Base-by-base conservation (phyloP, 306 rosid genomes). In the Rubus idaeus region DNA sequence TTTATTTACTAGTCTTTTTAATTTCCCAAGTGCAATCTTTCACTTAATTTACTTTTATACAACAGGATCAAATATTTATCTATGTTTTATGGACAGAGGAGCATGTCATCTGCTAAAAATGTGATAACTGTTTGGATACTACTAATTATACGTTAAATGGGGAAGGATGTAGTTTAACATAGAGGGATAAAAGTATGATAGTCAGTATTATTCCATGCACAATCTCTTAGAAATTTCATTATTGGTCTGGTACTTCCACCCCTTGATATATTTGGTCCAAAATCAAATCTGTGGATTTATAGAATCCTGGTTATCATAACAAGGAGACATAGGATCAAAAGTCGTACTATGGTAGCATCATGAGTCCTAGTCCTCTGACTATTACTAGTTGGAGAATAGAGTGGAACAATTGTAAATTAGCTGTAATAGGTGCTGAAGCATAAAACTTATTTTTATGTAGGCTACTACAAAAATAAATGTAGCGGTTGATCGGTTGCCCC, bases 401-500 rank as follows among this genome's bases (percentile, higher is more conserved):
- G 20, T 7, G 35, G 30, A 20, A 60, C 41, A 60, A 10, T 4
- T 10, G 3, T 10, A 47, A 4, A 4, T 26, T 21, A 5, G 6
- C 41, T 61, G 18, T 12, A 30, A 26, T 61, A 10, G 41, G 40
- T 16, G 8, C 35, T 20, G 14, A 72, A 39, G 68, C 45, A 35
- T 35, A 18, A 35, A 20, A 8, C 5, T 60, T 45, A 61, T 45
- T 11, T 51, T 69, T 68, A 45, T 87, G 69, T 71, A 95, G 99
- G 96, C 86, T 73, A 92, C 97, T 17, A 95, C 99, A 37, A 95
- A 95, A 86, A 89, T 95, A 78, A 95, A 95, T 70, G 70, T 95
- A 58, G 99, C 97, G 10, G 97, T 89, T 76, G 94, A 95, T 80
- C 90, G 77, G 61, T 71, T 92, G 82, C 99, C 99, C 76, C 87